These are phyloP conservation scores for Trichoderma sp. DNA, from an alignment of 2,329 filamentous ascomycete species.

Conservation along the genomic window DNA sequence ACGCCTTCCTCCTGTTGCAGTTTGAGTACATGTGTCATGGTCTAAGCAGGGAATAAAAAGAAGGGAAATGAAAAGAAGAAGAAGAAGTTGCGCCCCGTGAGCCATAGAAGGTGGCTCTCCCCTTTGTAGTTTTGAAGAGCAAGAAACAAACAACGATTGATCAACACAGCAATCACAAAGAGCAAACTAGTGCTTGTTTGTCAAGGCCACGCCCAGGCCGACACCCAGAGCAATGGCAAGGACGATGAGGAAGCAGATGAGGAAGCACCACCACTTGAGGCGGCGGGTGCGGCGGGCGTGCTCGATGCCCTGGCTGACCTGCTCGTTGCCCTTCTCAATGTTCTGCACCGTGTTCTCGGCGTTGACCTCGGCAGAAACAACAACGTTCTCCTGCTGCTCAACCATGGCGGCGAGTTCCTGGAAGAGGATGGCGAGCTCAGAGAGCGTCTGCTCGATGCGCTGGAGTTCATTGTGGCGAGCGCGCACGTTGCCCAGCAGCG, in stretches of 20 bases:
- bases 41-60: conserved; percentile 16
- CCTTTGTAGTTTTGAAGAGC: conserved; percentile 10
- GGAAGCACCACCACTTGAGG: conserved; percentile 80
- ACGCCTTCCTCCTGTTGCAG: conserved; percentile 6
- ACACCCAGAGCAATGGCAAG: conserved; percentile 58
- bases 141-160: background rate
- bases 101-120: conserved; percentile 6
- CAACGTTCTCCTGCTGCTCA: conserved; percentile 68
- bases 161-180: background rate
- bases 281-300: conserved; percentile 68
- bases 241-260: conserved; percentile 61
- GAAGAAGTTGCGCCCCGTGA: conserved; percentile 23
- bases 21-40: conserved; percentile 24
- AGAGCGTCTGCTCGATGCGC: conserved; percentile 74
- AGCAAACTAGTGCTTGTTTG: conserved; percentile 30
- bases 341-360: conserved; percentile 67
- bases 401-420: conserved; percentile 74
- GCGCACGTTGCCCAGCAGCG: conserved; percentile 75
- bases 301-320: conserved; percentile 69
- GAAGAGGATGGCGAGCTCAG: conserved; percentile 71
- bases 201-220: conserved; percentile 54
- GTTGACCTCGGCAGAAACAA: conserved; percentile 65
- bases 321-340: conserved; percentile 67
- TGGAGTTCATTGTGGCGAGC: conserved; percentile 83
- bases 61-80: background rate